These are phyloP conservation scores for Lentinula detonsa DNA, from an alignment of 768 basidiomycete genomes.

Conservation along the genomic window DNA sequence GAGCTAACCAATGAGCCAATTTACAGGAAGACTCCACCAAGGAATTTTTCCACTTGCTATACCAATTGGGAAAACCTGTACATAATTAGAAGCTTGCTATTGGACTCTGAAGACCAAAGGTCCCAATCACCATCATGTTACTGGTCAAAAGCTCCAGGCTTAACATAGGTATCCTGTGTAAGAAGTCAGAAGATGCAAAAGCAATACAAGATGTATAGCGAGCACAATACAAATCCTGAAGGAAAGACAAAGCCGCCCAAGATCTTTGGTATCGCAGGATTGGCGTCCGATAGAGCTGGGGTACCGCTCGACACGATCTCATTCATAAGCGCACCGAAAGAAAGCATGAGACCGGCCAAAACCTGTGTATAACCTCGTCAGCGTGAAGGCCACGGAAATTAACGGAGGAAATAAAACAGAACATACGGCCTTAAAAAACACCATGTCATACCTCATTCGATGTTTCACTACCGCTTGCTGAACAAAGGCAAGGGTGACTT, in stretches of 20 bases:
- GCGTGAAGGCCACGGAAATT: not conserved
- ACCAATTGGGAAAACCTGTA: slow-evolving; percentile 66
- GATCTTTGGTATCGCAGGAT: slow-evolving; percentile 65
- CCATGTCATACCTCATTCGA: not conserved
- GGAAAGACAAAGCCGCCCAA: slow-evolving; percentile 68
- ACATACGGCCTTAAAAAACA: slow-evolving; percentile 3
- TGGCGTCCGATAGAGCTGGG: slow-evolving; percentile 32
- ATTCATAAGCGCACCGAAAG: slow-evolving; percentile 69
- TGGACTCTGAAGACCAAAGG: not conserved
- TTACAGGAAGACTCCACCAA: slow-evolving; percentile 62
- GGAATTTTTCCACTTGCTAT: slow-evolving; percentile 55
- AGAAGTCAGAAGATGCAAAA: not conserved
- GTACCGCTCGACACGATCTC: slow-evolving; percentile 59
- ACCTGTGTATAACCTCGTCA: slow-evolving; percentile 32
- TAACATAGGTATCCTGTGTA: slow-evolving; percentile 60
- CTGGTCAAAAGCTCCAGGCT: slow-evolving; percentile 68
- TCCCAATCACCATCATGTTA: slow-evolving; percentile 60
- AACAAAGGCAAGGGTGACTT: not conserved
- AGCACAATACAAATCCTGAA: slow-evolving; percentile 70
- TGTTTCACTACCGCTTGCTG: slow-evolving; percentile 2
- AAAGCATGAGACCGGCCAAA: slow-evolving; percentile 64
- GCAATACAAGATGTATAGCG: not conserved
- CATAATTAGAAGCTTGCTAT: not conserved
- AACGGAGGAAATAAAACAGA: not conserved
- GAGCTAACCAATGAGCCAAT: slow-evolving; percentile 59